phyloP scores from a whole-genome alignment of 1,139 yeast species.

The Yamadazyma sp. region DNA sequence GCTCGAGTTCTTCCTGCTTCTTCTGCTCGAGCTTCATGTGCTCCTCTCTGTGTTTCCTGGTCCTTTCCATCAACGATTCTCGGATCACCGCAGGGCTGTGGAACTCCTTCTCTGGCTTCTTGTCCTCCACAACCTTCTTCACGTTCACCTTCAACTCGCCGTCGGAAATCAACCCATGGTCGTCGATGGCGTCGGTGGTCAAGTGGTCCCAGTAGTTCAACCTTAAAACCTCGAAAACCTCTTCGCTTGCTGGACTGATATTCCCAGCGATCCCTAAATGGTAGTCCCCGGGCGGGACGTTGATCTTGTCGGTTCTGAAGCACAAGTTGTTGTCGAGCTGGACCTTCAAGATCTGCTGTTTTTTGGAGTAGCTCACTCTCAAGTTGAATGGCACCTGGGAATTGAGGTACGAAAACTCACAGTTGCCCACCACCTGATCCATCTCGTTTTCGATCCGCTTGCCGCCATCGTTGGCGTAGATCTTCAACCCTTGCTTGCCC shows the following conservation, averaged over 20 bases:
- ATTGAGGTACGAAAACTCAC: constrained; percentile 59
- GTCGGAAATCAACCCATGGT: constrained; percentile 53
- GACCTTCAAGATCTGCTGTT: constrained; percentile 48
- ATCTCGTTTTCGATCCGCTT: constrained; percentile 24
- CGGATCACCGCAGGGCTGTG: constrained; percentile 27
- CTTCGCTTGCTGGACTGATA: constrained; percentile 40
- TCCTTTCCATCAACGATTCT: constrained; percentile 42
- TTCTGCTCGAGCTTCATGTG: too few relatives aligned
- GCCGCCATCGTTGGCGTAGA: constrained; percentile 59
- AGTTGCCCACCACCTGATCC: constrained; percentile 51
- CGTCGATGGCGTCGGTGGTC: constrained; percentile 56
- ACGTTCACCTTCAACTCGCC: constrained; percentile 34
- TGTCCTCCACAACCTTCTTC: constrained; percentile 7
- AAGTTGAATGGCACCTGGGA: constrained; percentile 68
- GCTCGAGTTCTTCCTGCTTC: constrained; percentile 5
- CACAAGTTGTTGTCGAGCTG: constrained; percentile 72
- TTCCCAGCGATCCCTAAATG: constrained; percentile 55
- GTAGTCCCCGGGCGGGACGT: constrained; percentile 36
- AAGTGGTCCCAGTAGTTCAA: constrained; percentile 54
- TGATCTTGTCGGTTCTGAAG: constrained; percentile 59
- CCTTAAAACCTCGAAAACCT: constrained; percentile 60
- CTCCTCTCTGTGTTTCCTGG: constrained; percentile 26
- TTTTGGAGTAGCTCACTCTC: constrained; percentile 59
- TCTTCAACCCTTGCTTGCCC: constrained; percentile 52
- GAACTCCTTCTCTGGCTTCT: constrained; percentile 7